Base-by-base conservation (phyloP, 345 rosid species). In the Physaria fendleri region DNA sequence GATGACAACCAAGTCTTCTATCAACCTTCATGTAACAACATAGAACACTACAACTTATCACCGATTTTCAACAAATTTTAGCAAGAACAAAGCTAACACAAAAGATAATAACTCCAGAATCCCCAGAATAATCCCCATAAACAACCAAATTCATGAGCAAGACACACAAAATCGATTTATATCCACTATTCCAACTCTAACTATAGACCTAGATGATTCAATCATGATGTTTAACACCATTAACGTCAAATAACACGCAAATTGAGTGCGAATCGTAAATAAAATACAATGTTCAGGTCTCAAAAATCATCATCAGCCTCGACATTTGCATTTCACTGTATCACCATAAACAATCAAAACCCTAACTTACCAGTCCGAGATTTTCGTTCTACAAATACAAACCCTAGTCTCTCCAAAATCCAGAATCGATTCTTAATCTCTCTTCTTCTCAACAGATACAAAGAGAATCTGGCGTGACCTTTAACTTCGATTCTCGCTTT, bases 211-310 rank as follows among this genome's bases (percentile, higher is more conserved):
- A 20, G 25, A 60, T 17, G 25, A 35, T 16, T 46, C 17, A 39
- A 29, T 51, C 41, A 16, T 24, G 12, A 11, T 43, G 41, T 30
- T 18, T 13, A 43, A 45, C 29, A 16, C 28, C 23, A 42, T 30
- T 55, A 0, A 1, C 45, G 8, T 34, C 15, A 14, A 40, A 30
- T 3, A 29, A 58, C 33, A 32, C 35, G 23, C 27, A 49, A 38
- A 27, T 12, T 37, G 1, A 37, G 5, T 20, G 27, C 14, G 17
- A 28, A 4, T 29, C 12, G 41, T 20, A 35, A 24, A 11, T 42
- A 54, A 5, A 54, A 50, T 39, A 45, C 80, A 59, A 78, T 76
- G 72, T 81, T 80, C 65, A 14, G 74, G 69, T 64, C 22, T 56
- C 35, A 11, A 30, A 71, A 78, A n/a, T n/a, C n/a, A n/a, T 63